Evolutionary conservation across 441 rosid species (phyloP), one percentile per base, ranked within the genome.

Genomic region (Pelargonium hybrid): DNA sequence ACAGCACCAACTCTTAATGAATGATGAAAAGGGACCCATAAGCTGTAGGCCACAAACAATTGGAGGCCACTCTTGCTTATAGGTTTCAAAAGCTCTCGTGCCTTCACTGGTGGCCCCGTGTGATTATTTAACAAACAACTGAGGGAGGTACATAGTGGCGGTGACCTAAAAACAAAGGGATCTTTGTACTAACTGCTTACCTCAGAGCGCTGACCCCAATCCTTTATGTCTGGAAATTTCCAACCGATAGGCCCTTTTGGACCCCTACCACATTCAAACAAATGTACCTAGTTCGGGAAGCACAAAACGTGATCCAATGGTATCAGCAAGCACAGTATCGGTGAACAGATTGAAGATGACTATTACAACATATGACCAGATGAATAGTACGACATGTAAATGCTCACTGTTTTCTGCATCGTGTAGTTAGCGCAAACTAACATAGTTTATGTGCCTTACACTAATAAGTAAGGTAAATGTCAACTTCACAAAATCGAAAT

Each of bases 61-160:
- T 52, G 54, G 11, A 41, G 37, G 45, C 52, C 47, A 18, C 26
- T 25, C 70, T 0, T 47, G 23, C 31, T 29, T 29, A 23, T 29
- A 68, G 39, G 39, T 34, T 34, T 34, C 7, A 34, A 34, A 34
- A n/a, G 39, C 39, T 34, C 39, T 34, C 39, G 39, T 34, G 57
- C 21, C 25, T 57, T 70, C 14, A 75, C 65, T 68, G 69, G 74
- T 73, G 75, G 71, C 39, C 79, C 80, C 72, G 54, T 69, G 25
- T 57, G 76, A 65, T 59, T 61, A 61, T 73, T 72, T n/a, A 18
- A 7, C 39, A 34, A 6, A 34, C 8, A 34, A 34, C 39, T 34
- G 39, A 6, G 50, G 5, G 67, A 48, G 71, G 68, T 13, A 43
- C 34, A 13, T 15, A 7, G 66, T 11, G 39, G 74, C 15, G 41